Evolutionary conservation across 225 moss, liverwort and hornwort genomes (phyloP).

Genomic region (Pseudoscleropodium purum): DNA sequence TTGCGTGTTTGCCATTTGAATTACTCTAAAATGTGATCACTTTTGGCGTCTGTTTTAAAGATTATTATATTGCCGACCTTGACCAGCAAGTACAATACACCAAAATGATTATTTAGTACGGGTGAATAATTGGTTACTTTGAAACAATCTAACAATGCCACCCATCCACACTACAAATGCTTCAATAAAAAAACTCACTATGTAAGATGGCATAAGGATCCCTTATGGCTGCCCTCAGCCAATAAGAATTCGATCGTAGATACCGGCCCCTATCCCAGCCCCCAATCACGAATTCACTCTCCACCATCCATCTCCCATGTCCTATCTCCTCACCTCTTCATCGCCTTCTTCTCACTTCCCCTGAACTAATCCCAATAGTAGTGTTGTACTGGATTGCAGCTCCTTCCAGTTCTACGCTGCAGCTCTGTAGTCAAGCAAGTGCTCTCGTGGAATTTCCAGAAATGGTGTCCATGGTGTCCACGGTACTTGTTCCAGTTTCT

Average conservation of each 20-base stretch:
- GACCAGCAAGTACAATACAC: background rate
- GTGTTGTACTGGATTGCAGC: background rate
- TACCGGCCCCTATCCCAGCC: background rate
- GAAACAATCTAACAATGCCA: background rate
- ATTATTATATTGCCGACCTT: no score
- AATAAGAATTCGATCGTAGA: background rate
- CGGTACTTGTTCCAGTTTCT: background rate
- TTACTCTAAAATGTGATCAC: background rate
- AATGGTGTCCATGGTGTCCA: constrained; percentile 13
- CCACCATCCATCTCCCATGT: background rate
- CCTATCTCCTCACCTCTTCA: background rate
- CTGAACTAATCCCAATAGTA: background rate
- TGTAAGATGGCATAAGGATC: background rate
- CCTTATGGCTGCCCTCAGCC: background rate
- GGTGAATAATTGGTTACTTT: background rate
- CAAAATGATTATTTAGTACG: background rate
- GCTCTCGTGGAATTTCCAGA: background rate
- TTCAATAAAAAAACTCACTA: background rate
- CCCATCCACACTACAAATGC: accelerated
- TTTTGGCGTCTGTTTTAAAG: no score
- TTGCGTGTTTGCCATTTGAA: background rate
- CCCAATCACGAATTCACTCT: background rate
- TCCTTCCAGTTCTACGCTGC: background rate
- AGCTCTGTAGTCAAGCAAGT: background rate
- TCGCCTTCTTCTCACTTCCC: background rate